Conservation (phyloP, 345 rosid genomes). For the Citrus maxima region DNA sequence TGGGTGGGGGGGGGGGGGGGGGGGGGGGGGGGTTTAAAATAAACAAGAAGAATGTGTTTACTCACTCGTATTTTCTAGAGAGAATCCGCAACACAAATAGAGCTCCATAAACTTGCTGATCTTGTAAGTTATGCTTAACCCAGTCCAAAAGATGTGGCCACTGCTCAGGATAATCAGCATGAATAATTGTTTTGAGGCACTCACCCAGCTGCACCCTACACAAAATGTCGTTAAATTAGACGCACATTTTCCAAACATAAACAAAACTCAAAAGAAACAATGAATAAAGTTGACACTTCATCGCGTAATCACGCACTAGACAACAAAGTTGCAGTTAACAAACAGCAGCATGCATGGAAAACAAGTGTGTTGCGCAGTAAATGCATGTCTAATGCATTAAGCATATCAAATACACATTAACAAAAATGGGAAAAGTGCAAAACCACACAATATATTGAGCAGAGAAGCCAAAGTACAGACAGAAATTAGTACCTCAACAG, state of each 20-base stretch:
- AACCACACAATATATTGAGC: neutral
- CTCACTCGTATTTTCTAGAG: slow-evolving; percentile 96
- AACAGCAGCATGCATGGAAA: neutral
- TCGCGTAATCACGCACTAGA: neutral
- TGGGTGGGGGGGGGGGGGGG: too few relatives aligned
- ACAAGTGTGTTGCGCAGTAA: too few relatives aligned
- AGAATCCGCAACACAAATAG: slow-evolving; percentile 89
- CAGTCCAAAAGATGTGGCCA: slow-evolving; percentile 97
- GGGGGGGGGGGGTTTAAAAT: neutral
- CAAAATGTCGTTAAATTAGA: neutral
- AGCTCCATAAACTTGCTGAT: slow-evolving; percentile 90
- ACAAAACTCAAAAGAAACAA: neutral
- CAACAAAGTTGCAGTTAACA: neutral
- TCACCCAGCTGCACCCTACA: slow-evolving; percentile 94
- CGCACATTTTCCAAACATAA: neutral
- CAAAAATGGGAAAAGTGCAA: slow-evolving; percentile 13
- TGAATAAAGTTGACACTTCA: neutral
- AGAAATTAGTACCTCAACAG: slow-evolving; percentile 63
- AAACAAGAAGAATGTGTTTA: neutral
- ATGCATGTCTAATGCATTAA: too few relatives aligned
- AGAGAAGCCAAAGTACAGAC: neutral
- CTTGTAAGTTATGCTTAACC: slow-evolving; percentile 87
- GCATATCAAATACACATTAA: neutral
- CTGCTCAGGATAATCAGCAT: slow-evolving; percentile 98
- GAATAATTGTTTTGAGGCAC: slow-evolving; percentile 90